Evolutionary conservation across 2,329 filamentous ascomycete species (phyloP).

Genomic region (Fusarium gaditjirri): DNA sequence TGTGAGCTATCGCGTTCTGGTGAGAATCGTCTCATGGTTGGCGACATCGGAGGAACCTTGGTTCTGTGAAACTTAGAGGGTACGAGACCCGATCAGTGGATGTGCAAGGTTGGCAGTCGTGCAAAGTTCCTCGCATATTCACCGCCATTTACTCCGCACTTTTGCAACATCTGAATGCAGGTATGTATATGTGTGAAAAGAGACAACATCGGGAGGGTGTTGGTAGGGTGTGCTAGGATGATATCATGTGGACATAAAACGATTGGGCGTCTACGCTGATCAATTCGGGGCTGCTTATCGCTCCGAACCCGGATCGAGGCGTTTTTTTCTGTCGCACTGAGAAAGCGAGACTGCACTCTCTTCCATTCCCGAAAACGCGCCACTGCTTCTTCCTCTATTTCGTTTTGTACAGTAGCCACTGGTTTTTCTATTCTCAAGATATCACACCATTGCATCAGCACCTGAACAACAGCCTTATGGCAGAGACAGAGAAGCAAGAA

Average conservation of each 20-base stretch:
- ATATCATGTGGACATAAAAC: not conserved
- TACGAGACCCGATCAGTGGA: not conserved
- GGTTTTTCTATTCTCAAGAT: not conserved
- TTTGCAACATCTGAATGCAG: not conserved
- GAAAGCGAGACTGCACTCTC: not conserved
- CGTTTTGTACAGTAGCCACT: too few species aligned
- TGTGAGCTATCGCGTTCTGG: too few species aligned
- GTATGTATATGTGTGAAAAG: not conserved
- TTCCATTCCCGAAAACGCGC: not conserved
- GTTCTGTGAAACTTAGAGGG: too few species aligned
- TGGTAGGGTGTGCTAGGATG: not conserved
- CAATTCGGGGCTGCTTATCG: not conserved
- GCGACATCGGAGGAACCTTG: not conserved
- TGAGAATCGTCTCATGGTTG: accelerated
- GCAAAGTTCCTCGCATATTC: not conserved
- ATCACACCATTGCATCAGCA: not conserved
- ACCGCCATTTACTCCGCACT: not conserved
- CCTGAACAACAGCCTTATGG: not conserved
- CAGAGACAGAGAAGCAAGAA: not conserved
- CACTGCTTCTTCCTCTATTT: not conserved
- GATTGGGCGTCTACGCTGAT: not conserved
- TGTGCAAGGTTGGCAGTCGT: not conserved
- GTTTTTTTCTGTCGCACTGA: too few species aligned
- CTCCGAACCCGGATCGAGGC: not conserved
- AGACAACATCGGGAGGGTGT: not conserved